Evolutionary conservation across 768 basidiomycete species (phyloP), one percentile per base, ranked within the genome.

Genomic region (Arthromyces matolae): DNA sequence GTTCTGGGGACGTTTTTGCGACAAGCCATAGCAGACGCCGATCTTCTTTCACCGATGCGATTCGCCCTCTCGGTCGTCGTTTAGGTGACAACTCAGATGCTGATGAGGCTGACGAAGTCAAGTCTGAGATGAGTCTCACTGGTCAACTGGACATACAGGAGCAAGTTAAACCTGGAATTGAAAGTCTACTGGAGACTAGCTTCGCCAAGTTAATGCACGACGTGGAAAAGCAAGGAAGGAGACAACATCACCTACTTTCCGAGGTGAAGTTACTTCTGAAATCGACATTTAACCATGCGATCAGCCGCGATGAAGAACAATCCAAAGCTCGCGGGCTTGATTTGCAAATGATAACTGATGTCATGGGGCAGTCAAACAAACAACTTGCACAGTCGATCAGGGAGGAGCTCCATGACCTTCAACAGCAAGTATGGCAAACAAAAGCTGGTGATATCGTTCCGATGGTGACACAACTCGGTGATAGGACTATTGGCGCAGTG

Each of bases 281-380:
- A 8, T 67, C 79, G 16, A 85, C 88, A 54, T 66, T 88, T 8
- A 79, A 80, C 46, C 81, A 83, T 32, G 80, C 81, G 7, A 80
- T 83, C 0, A 69, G 71, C 6, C 74, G 76, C 36, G 83, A 86
- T 18, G 81, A 84, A 46, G 78, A 76, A 50, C 81, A 79, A 56
- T 70, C 79, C 67, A 86, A 89, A 56, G 86, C 84, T 19, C 79
- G 80, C 24, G 86, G 84, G 53, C 66, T 89, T 20, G 89, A 91
- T 65, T 81, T 89, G 60, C 84, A 89, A 59, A 68, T 88, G 51
- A 75, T 92, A 59, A 84, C 77, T 58, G 80, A 81, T 50, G 70
- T 82, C 29, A 70, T 92, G 18, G 79, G 87, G 52, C 77, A 86
- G 55, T 79, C 81, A 10, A 82, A 88, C 28, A 71, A 76, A 31